Evolutionary conservation across 2,329 filamentous ascomycete species (phyloP).

Genomic region (Exophiala sp.): DNA sequence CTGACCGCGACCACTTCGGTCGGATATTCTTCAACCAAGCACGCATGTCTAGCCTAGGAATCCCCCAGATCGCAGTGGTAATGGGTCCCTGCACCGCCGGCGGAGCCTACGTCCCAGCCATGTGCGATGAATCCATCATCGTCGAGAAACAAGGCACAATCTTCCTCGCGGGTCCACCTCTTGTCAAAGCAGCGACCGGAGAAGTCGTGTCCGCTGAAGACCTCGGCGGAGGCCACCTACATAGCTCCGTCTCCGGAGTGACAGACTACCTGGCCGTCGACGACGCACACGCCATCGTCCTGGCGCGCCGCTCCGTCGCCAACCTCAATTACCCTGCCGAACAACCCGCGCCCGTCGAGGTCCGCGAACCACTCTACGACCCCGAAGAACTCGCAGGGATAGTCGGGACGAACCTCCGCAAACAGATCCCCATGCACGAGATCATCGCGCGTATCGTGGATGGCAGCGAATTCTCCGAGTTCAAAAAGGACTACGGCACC

Average conservation of each 20-base stretch:
- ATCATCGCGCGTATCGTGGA: slow-evolving; percentile 92
- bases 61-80: slow-evolving; percentile 90
- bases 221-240: slow-evolving; percentile 82
- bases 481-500: slow-evolving; percentile 86
- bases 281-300: slow-evolving; percentile 83
- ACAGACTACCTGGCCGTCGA: slow-evolving; percentile 94
- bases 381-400: slow-evolving; percentile 80
- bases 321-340: slow-evolving; percentile 83
- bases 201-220: slow-evolving; percentile 89
- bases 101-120: slow-evolving; percentile 91
- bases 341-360: slow-evolving; percentile 39
- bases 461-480: slow-evolving; percentile 84
- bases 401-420: slow-evolving; percentile 82
- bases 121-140: slow-evolving; percentile 97
- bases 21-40: slow-evolving; percentile 99
- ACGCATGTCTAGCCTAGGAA: slow-evolving; percentile 80
- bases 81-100: slow-evolving; percentile 98
- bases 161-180: slow-evolving; percentile 87
- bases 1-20: slow-evolving; percentile 90
- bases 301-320: slow-evolving; percentile 76
- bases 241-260: slow-evolving; percentile 86
- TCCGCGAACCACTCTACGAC: slow-evolving; percentile 75
- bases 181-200: slow-evolving; percentile 94
- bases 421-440: slow-evolving; percentile 80
- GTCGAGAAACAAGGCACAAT: slow-evolving; percentile 95